Conservation (phyloP, 768 basidiomycete genomes). For the Panaeolus papilionaceus region DNA sequence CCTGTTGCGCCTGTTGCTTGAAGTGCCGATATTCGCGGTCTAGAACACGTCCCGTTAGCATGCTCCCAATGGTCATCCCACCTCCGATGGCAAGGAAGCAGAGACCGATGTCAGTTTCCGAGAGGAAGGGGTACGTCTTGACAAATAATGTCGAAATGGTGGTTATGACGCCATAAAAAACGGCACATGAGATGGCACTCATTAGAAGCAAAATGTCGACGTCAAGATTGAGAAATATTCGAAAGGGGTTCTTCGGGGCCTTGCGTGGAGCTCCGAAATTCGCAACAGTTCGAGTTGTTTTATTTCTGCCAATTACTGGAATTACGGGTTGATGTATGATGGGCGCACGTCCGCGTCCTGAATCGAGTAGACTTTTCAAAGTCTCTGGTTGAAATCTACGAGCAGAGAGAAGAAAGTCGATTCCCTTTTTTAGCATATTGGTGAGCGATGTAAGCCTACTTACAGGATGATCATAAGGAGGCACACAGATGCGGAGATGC, state of each 20-base stretch:
- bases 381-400: conserved; percentile 59
- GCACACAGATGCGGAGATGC: conserved; percentile 52
- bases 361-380: conserved; percentile 57
- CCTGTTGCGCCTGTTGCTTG: conserved; percentile 38
- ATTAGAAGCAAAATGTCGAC: conserved; percentile 58
- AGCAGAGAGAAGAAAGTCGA: conserved; percentile 27
- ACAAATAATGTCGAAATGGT: conserved; percentile 68
- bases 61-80: conserved; percentile 69
- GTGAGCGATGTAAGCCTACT: conserved; percentile 12
- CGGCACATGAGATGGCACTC: conserved; percentile 57
- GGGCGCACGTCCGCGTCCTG: conserved; percentile 53
- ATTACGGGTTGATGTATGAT: conserved; percentile 61
- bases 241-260: conserved; percentile 59
- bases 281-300: conserved; percentile 31
- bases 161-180: conserved; percentile 66
- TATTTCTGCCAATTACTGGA: conserved; percentile 44
- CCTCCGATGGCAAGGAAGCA: conserved; percentile 81
- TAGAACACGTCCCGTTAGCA: conserved; percentile 64
- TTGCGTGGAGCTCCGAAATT: conserved; percentile 40
- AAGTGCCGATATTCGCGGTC: conserved; percentile 65
- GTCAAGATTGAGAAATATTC: conserved; percentile 60
- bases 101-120: conserved; percentile 71
- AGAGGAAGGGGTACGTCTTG: conserved; percentile 61
- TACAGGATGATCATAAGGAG: conserved; percentile 56
- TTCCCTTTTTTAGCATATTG: not conserved